Evolutionary conservation across 169 alveolate species (phyloP).

Genomic region (Amoebophrya sp.): DNA sequence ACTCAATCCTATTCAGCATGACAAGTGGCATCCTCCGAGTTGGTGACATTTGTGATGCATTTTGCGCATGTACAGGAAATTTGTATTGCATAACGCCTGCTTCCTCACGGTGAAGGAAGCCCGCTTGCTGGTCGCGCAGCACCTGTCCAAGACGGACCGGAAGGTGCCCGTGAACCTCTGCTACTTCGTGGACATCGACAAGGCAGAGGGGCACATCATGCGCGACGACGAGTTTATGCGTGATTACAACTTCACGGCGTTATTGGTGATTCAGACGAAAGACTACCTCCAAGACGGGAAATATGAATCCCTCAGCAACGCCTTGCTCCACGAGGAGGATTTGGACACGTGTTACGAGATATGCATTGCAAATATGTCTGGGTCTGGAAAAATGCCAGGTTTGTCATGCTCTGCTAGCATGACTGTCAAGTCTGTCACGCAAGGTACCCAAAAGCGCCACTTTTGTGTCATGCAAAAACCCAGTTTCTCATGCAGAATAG

Average conservation of each 20-base stretch:
- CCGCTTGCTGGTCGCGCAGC: not conserved
- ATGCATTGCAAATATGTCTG: too few relatives aligned
- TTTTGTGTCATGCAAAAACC: too few relatives aligned
- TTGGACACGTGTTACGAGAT: not conserved
- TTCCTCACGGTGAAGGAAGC: not conserved
- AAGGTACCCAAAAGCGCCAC: too few relatives aligned
- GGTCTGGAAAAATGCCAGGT: too few relatives aligned
- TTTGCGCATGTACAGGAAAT: too few relatives aligned
- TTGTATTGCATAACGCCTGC: not conserved
- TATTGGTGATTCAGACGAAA: not conserved
- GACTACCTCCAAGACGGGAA: not conserved
- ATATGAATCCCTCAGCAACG: not conserved
- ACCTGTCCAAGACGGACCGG: not conserved
- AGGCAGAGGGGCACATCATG: not conserved
- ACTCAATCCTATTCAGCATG: too few relatives aligned
- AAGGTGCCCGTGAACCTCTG: conserved; percentile 12
- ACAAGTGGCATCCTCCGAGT: too few relatives aligned
- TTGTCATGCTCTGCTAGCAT: too few relatives aligned
- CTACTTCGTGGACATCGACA: not conserved
- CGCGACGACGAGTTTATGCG: not conserved
- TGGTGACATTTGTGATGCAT: too few relatives aligned
- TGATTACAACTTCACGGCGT: not conserved
- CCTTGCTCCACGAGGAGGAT: not conserved
- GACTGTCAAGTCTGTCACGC: too few relatives aligned
- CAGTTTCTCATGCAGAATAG: too few relatives aligned